These are phyloP conservation scores for Boechera stricta DNA, from an alignment of 345 rosid genomes.

Conservation along the genomic window DNA sequence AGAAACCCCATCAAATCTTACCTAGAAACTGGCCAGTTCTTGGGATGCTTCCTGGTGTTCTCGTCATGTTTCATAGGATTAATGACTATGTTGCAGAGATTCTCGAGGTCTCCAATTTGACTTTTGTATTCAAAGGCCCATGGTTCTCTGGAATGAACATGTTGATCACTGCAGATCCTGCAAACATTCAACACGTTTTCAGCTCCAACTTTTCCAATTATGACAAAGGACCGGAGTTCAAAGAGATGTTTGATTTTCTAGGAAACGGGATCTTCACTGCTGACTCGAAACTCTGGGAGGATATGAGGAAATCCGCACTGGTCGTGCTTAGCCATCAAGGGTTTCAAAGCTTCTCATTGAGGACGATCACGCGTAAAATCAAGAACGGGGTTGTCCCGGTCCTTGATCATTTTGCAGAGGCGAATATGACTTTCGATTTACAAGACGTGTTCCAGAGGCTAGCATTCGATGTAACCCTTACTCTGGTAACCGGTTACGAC, in stretches of 20 bases:
- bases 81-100: slow-evolving; percentile 33
- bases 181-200: slow-evolving; percentile 44
- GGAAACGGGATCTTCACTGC: slow-evolving; percentile 52
- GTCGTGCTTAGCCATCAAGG: slow-evolving; percentile 37
- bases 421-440: slow-evolving; percentile 38
- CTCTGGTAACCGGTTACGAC: slow-evolving; percentile 48
- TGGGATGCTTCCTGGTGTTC: slow-evolving; percentile 43
- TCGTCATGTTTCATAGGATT: slow-evolving; percentile 25
- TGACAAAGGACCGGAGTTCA: slow-evolving; percentile 47
- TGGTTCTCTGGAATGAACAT: slow-evolving; percentile 43
- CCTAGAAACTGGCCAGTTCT: slow-evolving; percentile 46
- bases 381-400: slow-evolving; percentile 41
- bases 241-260: slow-evolving; percentile 42
- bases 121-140: slow-evolving; percentile 43
- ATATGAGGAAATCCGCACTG: slow-evolving; percentile 42
- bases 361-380: slow-evolving; percentile 27
- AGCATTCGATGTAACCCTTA: slow-evolving; percentile 53
- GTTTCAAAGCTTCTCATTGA: slow-evolving; percentile 40
- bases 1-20: slow-evolving; percentile 26
- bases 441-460: slow-evolving; percentile 55
- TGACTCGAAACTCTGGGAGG: slow-evolving; percentile 47
- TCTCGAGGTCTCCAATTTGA: slow-evolving; percentile 37
- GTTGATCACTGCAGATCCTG: slow-evolving; percentile 44
- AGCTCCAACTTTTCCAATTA: slow-evolving; percentile 45
- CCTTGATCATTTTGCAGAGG: slow-evolving; percentile 44